Evolutionary conservation across 208 protist genomes (phyloP).

Genomic region (Trypanosoma theileri): DNA sequence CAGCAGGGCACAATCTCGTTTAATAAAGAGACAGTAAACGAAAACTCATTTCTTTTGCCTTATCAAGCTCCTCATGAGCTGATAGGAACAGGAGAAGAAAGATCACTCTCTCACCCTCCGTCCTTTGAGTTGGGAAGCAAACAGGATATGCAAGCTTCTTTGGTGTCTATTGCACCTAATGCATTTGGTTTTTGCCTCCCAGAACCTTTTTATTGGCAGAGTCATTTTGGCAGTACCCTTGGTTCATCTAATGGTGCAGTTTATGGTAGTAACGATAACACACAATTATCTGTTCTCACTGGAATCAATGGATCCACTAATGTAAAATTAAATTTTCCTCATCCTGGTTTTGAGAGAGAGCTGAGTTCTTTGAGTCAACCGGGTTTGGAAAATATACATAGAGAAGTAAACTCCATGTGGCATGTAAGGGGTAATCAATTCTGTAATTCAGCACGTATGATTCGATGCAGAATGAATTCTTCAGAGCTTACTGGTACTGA

Average conservation of each 20-base stretch:
- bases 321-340: too few relatives aligned
- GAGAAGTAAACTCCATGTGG: too few relatives aligned
- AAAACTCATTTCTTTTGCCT: slow-evolving; percentile 7
- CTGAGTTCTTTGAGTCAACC: too few relatives aligned
- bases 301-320: not conserved
- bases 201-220: slow-evolving; percentile 1
- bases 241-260: not conserved
- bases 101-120: not conserved
- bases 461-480: too few relatives aligned
- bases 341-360: too few relatives aligned
- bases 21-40: not conserved
- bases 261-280: not conserved
- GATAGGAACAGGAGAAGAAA: not conserved
- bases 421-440: too few relatives aligned
- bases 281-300: not conserved
- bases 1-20: not conserved
- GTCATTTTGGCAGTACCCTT: not conserved
- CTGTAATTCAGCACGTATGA: too few relatives aligned
- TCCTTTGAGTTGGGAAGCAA: not conserved
- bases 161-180: not conserved
- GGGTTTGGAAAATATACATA: too few relatives aligned
- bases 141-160: not conserved
- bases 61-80: not conserved
- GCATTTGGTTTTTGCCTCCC: not conserved
- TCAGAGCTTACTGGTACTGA: too few relatives aligned